Base-by-base conservation (phyloP, 169 alveolate genomes). In the Cryptosporidium parvum region DNA sequence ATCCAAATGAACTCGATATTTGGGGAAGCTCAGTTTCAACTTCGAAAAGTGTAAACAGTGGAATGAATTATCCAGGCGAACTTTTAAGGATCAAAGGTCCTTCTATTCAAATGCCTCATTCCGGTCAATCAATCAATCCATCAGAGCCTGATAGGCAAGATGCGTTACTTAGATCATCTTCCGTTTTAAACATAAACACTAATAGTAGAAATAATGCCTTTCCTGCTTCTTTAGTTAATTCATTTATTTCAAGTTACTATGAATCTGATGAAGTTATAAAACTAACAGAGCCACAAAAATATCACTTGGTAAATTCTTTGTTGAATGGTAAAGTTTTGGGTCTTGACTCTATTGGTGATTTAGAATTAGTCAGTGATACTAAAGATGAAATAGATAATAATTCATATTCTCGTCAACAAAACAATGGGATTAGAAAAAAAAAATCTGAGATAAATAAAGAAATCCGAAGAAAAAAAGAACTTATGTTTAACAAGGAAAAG, bases 41-140 rank as follows among this genome's bases (percentile, higher is more conserved):
- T 61, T 44, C n/a, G 0, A 14, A 16, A 9, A 39, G 16, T 18
- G n/a, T 31, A 45, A 44, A 18, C 31, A 29, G 29, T 4, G 0
- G 16, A n/a, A 37, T n/a, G 44, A 33, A 37, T 80, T 44, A 80
- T 62, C 75, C 75, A 16, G 44, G 65, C 5, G 80, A 80, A 39
- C 26, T 37, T 37, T 21, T 48, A 23, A 80, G 9, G 33, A 37
- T 9, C 12, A 80, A 80, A 51, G 59, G 75, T 8, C 75, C 59
- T 14, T 39, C 62, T 29, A 21, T 62, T 21, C 58, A 18, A 42
- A 7, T 35, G 14, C 89, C 89, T 18, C 75, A 61, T 39, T 62
- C 89, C 9, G 89, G 89, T 7, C 80, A 80, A 23, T 80, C 89
- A 18, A 21, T 80, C 0, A 80, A 80, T 23, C 89, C 89, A 12